Evolutionary conservation across 768 basidiomycete species (phyloP).

Genomic region (Roridomyces roridus): DNA sequence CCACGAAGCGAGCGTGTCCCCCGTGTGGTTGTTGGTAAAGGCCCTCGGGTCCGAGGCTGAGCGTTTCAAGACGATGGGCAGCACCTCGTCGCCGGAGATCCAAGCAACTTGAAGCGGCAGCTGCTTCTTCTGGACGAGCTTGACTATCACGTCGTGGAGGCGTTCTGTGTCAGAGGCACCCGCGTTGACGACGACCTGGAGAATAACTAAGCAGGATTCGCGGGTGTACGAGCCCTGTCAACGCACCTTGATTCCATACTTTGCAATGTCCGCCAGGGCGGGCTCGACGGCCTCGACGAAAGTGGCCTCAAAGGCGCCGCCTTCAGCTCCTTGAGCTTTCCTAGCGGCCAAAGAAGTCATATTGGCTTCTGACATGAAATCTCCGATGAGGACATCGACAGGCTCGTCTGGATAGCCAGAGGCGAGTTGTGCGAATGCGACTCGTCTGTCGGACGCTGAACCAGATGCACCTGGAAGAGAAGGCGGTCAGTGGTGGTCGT

Average conservation of each 20-base stretch:
- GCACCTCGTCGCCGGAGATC: conserved; percentile 25
- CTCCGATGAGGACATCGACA: conserved; percentile 24
- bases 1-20: conserved; percentile 18
- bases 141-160: conserved; percentile 8
- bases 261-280: conserved; percentile 14
- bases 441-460: conserved; percentile 12
- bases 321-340: conserved; percentile 1
- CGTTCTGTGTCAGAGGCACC: conserved; percentile 20
- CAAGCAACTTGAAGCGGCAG: conserved; percentile 18
- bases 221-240: background rate
- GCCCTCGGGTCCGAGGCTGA: conserved; percentile 2
- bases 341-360: conserved; percentile 17
- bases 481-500: no score
- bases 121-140: conserved; percentile 10
- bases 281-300: conserved; percentile 17
- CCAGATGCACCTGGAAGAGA: no score
- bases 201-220: background rate
- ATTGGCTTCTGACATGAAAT: conserved; percentile 24
- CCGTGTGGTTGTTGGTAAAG: conserved; percentile 15
- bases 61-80: conserved; percentile 13
- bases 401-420: conserved; percentile 17
- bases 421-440: conserved; percentile 16
- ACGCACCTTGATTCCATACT: conserved; percentile 22
- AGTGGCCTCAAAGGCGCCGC: conserved; percentile 10
- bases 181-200: conserved; percentile 21